Evolutionary conservation across 2,329 filamentous ascomycete genomes (phyloP), one percentile per base, ranked within the genome.

Genomic region (Exophiala alcalophila): DNA sequence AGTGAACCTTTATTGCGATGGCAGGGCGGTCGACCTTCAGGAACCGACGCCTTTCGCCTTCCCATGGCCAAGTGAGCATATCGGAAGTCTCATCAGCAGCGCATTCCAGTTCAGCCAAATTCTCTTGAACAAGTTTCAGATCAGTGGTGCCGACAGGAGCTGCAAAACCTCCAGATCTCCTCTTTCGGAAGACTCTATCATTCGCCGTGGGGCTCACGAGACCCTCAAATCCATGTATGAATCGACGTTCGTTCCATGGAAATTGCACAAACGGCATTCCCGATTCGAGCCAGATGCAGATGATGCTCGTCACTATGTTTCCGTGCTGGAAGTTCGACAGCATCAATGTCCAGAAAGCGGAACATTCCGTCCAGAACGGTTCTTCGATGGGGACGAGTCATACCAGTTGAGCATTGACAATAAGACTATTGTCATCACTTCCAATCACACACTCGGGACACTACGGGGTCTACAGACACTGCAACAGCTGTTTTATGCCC

Each of bases 191-290:
- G 41, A 32, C 10, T 44, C 47, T 6, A 46, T 58, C 8, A 34
- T 58, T 6, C 40, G 45, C 16, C 35, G 43, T 10, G 57, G 55
- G 7, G 54, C 57, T 5, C 46, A 47, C 18, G 39, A 54, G 4
- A 52, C 56, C 8, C 32, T 52, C 18, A 47, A 44, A 15, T 41
- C 49, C 12, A 53, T 59, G 14, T 27, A 35, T 7, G 3, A 39
- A n/a, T 55, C 45, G 19, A 57, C 47, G 18, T 59, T 61, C 35
- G 56, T 61, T 5, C 59, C 59, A 2, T 61, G 59, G 59, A 61
- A 60, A 31, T 54, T 61, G 29, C 47, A 61, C 41, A 46, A 48
- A 32, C 50, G 59, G 21, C 50, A 56, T 31, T 42, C 47, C 8
- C 16, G 35, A 9, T 61, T 57, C 33, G 57, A 61, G 39, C 57